Percentiles rank a stretch among this genome's conserved stretches.
Conservation (phyloP, 1,139 yeast species). For the Suhomyces yuchorum region DNA sequence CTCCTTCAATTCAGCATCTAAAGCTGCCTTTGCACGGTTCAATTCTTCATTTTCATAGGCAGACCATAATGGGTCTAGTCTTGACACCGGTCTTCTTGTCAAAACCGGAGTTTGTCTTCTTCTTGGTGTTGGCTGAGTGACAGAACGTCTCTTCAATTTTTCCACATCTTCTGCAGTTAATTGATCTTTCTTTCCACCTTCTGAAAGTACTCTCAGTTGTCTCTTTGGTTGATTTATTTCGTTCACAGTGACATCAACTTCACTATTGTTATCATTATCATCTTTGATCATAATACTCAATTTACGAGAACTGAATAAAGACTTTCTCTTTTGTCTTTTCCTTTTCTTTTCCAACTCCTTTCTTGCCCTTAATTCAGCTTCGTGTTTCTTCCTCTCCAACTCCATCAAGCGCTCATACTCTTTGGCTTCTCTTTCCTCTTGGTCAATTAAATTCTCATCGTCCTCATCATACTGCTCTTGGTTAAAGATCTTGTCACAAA, state of each 20-base stretch:
- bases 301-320: constrained; percentile 44
- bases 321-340: constrained; percentile 46
- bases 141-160: constrained; percentile 48
- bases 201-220: constrained; percentile 44
- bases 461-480: constrained; percentile 57
- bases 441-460: constrained; percentile 53
- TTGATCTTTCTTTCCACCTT: constrained; percentile 34
- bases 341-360: constrained; percentile 50
- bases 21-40: constrained; percentile 46
- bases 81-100: constrained; percentile 65
- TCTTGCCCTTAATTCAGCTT: constrained; percentile 49
- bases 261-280: constrained; percentile 34
- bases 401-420: constrained; percentile 55
- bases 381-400: constrained; percentile 52
- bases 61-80: constrained; percentile 64
- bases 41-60: constrained; percentile 53
- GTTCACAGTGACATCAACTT: constrained; percentile 29
- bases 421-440: constrained; percentile 51
- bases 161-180: constrained; percentile 47
- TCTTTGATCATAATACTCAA: constrained; percentile 41
- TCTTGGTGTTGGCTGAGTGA: constrained; percentile 44
- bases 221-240: constrained; percentile 44
- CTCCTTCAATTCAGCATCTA: constrained; percentile 41
- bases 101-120: constrained; percentile 47
- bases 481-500: constrained; percentile 74